Percentiles rank a stretch among this genome's conserved stretches.
Evolutionary conservation across 148 eudicot genomes (phyloP).

Genomic region (Camellia japonica): DNA sequence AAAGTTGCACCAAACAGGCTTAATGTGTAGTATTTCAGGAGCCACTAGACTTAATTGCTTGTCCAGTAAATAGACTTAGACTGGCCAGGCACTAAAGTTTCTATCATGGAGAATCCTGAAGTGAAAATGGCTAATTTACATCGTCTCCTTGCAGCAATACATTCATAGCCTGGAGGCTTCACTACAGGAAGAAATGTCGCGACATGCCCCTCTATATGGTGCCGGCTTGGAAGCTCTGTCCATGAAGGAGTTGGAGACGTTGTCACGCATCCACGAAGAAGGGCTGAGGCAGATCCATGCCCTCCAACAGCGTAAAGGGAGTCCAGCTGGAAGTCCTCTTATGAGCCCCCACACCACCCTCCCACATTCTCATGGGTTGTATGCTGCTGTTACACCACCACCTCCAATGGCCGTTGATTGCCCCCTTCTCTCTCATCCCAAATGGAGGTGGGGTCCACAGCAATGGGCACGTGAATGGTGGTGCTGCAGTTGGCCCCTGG

Average conservation of each 20-base stretch:
- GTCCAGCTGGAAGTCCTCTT: constrained; percentile 50
- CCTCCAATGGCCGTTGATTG: constrained; percentile 58
- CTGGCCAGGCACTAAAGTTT: not conserved
- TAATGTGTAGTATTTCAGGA: not conserved
- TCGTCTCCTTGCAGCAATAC: constrained; percentile 63
- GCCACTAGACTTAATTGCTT: not conserved
- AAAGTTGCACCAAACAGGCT: too few relatives aligned
- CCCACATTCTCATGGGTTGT: constrained; percentile 52
- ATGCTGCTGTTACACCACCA: constrained; percentile 33
- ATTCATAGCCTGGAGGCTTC: constrained; percentile 69
- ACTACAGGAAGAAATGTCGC: constrained; percentile 85
- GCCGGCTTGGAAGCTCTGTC: constrained; percentile 83
- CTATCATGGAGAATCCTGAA: not conserved
- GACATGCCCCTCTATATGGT: constrained; percentile 92
- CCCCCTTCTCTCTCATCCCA: constrained; percentile 52
- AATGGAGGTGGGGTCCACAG: constrained; percentile 59
- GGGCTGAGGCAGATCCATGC: constrained; percentile 81
- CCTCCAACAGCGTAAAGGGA: constrained; percentile 65
- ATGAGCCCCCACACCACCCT: constrained; percentile 46
- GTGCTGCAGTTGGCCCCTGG: constrained; percentile 72
- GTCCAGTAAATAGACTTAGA: not conserved
- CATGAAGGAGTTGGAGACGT: constrained; percentile 80
- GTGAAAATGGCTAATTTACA: constrained; percentile 7
- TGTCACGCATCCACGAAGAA: constrained; percentile 81
- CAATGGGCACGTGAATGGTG: constrained; percentile 66